Base-by-base conservation (phyloP, 2,329 filamentous ascomycete species). In the Emmonsiellopsis sp. region DNA sequence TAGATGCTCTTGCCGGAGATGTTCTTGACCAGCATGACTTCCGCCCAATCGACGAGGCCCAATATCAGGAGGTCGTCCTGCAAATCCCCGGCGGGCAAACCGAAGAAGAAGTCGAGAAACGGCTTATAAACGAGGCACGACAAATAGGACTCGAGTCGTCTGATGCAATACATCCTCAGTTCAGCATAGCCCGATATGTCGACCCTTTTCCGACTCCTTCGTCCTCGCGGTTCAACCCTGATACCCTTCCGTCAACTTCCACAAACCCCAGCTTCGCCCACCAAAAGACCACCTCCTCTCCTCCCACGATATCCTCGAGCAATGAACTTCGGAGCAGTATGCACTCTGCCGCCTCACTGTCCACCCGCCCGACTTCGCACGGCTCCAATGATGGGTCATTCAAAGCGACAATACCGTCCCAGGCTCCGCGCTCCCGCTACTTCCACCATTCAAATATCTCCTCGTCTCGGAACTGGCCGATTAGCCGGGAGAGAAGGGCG, bases 291-390 rank as follows among this genome's bases (percentile, higher is more conserved):
- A 60, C 48, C 43, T 70, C 44, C 58, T 62, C 37, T 66, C 65
- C 36, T 60, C 63, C 42, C 61, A 58, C 31, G 13, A 31, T 49
- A 48, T 52, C 51, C 8, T 53, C 49, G n/a, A 52, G 46, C 33
- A 51, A 36, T n/a, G 47, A 48, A 39, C 37, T 57, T 53, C 56
- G 21, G 63, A 68, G 54, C 60, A 71, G 69, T 57, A 61, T 64
- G 27, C 68, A 68, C 40, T 73, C 70, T 40, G 58, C 69, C 31
- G 63, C 64, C 21, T 72, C 70, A 6, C 57, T 66, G 5, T 72
- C 69, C 5, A 72, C 69, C 6, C 66, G 68, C 14, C 70, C 68
- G 8, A 71, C 69, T 5, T 70, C 68, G 3, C 70, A 63, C 51
- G 68, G 66, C 54, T 70, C 68, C 3, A 66, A 56, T 43, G 68